Evolutionary conservation across 331 rosid genomes (phyloP).

Genomic region (Ulmus americana): DNA sequence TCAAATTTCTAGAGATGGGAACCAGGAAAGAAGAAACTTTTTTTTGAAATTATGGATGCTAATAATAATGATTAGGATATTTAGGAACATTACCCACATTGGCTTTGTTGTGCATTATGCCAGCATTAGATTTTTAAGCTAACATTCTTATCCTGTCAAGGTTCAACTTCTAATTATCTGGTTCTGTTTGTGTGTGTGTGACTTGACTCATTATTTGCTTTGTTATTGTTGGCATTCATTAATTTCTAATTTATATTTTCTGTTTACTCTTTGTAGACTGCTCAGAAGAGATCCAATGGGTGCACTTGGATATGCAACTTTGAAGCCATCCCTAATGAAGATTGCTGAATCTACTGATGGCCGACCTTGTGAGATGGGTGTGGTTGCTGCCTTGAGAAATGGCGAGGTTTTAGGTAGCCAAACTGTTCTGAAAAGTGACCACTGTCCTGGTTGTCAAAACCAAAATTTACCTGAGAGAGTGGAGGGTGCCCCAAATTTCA

Average conservation of each 20-base stretch:
- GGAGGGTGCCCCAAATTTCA: constrained; percentile 85
- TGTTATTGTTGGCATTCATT: constrained; percentile 3
- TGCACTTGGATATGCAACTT: constrained; percentile 78
- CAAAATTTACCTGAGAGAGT: constrained; percentile 59
- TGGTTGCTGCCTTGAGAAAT: constrained; percentile 75
- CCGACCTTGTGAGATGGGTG: constrained; percentile 80
- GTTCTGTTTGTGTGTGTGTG: no score
- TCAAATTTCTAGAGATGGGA: not conserved
- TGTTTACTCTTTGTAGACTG: constrained; percentile 44
- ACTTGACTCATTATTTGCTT: not conserved
- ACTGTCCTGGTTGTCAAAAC: constrained; percentile 78
- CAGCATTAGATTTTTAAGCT: not conserved
- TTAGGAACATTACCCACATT: not conserved
- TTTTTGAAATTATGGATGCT: not conserved
- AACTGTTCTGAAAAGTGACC: constrained; percentile 88
- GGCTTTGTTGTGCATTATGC: not conserved
- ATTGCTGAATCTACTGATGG: constrained; percentile 64
- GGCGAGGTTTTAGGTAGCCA: constrained; percentile 91
- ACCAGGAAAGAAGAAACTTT: not conserved
- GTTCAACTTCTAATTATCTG: not conserved
- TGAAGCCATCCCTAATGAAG: constrained; percentile 57
- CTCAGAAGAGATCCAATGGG: constrained; percentile 96
- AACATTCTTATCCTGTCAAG: not conserved
- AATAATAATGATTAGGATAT: no score
- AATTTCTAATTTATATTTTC: not conserved